Percentiles rank a stretch among this genome's conserved stretches.
These are phyloP conservation scores for Staphylotrichum longicolle DNA, from an alignment of 495 filamentous ascomycete species.

Conservation along the genomic window DNA sequence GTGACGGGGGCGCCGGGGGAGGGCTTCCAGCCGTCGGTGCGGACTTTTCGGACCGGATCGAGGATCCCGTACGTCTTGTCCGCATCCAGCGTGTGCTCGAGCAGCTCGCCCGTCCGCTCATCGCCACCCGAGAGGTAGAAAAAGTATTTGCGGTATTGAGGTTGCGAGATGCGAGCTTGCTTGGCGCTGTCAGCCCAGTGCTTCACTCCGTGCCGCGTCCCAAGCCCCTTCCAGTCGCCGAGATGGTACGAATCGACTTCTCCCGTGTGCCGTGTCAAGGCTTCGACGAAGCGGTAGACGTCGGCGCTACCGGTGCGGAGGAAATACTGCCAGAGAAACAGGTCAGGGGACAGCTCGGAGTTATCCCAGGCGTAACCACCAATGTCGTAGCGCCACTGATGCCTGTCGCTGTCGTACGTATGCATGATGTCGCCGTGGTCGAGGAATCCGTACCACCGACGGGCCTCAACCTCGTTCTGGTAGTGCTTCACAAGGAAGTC, in stretches of 20 bases:
- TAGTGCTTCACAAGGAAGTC: constrained; percentile 11
- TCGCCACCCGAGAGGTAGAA: constrained; percentile 10
- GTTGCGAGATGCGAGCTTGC: constrained; percentile 10
- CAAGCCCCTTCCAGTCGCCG: constrained; percentile 8
- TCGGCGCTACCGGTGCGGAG: constrained; percentile 9
- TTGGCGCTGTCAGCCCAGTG: constrained; percentile 11
- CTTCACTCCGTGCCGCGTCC: constrained; percentile 9
- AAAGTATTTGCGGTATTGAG: constrained; percentile 4
- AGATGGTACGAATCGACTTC: constrained; percentile 8
- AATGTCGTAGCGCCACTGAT: constrained; percentile 13
- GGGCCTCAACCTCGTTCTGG: constrained; percentile 6
- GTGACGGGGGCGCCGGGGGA: constrained; percentile 4
- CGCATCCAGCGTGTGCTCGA: constrained; percentile 8
- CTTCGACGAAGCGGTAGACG: constrained; percentile 10
- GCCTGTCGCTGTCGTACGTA: background rate
- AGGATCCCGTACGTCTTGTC: constrained; percentile 2
- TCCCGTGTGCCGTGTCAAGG: constrained; percentile 5
- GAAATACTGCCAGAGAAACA: constrained; percentile 10
- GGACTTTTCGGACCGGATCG: constrained; percentile 1
- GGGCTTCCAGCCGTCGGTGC: constrained; percentile 6
- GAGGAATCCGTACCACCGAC: constrained; percentile 10
- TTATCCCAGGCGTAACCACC: constrained; percentile 10
- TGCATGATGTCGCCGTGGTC: constrained; percentile 15
- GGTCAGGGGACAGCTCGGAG: constrained; percentile 6
- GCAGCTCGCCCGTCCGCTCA: constrained; percentile 11